Evolutionary conservation across 2,329 filamentous ascomycete species (phyloP).

Genomic region (Neonectria punicea): DNA sequence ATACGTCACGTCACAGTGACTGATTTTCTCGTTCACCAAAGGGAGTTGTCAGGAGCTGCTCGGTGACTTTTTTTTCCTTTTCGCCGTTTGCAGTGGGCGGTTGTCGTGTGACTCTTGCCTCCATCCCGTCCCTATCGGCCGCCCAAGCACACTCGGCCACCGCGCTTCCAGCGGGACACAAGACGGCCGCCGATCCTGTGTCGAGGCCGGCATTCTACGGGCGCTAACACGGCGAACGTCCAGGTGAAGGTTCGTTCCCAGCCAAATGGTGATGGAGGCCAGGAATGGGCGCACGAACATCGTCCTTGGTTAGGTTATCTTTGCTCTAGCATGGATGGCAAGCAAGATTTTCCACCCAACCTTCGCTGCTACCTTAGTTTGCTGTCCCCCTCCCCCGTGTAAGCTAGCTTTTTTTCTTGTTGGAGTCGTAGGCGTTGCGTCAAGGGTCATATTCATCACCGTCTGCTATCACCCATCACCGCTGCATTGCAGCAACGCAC

Average conservation of each 20-base stretch:
- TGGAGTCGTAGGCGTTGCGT: constrained; percentile 10
- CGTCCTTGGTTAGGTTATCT: neutral
- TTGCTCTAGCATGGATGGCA: neutral
- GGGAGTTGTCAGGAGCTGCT: neutral
- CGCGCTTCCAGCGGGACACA: constrained; percentile 1
- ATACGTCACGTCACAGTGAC: constrained; percentile 3
- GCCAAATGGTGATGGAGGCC: neutral
- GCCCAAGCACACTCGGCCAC: neutral
- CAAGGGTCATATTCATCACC: constrained; percentile 23
- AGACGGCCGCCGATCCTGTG: neutral
- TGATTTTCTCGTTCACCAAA: neutral
- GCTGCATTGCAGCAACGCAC: constrained; percentile 1
- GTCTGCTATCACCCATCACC: constrained; percentile 11
- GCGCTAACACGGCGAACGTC: neutral
- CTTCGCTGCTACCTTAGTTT: constrained; percentile 8
- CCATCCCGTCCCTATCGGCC: neutral
- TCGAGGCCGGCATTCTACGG: neutral
- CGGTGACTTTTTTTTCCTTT: neutral
- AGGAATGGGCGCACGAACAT: neutral
- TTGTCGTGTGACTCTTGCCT: constrained; percentile 1
- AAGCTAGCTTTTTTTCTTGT: neutral
- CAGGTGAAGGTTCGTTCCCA: neutral
- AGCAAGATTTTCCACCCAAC: constrained; percentile 8
- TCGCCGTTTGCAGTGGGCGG: neutral
- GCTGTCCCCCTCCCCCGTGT: neutral